A percentile compares a stretch with the other conserved stretches of the same genome.
Evolutionary conservation across 2,329 filamentous ascomycete species (phyloP).

Genomic region (Sporothrix sp.): DNA sequence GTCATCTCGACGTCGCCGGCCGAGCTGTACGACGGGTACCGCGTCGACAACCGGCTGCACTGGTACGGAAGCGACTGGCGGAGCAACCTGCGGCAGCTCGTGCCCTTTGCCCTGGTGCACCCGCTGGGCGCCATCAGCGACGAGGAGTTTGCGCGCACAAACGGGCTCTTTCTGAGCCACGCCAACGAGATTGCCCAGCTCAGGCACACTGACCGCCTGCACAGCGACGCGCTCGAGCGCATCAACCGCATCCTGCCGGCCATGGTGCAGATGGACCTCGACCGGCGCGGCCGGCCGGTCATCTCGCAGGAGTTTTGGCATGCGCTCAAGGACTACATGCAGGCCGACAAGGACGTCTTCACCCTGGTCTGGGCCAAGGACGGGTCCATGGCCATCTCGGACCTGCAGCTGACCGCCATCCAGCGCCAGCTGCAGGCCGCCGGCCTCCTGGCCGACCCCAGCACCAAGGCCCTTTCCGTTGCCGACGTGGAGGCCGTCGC

Average conservation of each 20-base stretch:
- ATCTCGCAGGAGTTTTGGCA: constrained; percentile 56
- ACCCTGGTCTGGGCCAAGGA: constrained; percentile 33
- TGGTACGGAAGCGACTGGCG: constrained; percentile 20
- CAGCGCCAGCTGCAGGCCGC: constrained; percentile 30
- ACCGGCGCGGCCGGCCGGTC: constrained; percentile 40
- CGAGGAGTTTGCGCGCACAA: constrained; percentile 18
- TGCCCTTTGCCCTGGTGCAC: constrained; percentile 18
- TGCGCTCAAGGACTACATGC: constrained; percentile 48
- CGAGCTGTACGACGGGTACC: constrained; percentile 18
- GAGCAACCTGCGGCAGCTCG: constrained; percentile 19
- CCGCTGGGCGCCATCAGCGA: constrained; percentile 19
- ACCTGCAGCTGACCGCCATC: constrained; percentile 39
- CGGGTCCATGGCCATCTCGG: constrained; percentile 32
- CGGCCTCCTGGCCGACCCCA: constrained; percentile 21
- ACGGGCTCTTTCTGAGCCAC: constrained; percentile 21
- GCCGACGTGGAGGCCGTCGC: constrained; percentile 23
- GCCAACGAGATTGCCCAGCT: constrained; percentile 22
- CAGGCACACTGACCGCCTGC: constrained; percentile 24
- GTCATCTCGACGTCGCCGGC: constrained; percentile 15
- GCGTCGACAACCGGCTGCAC: constrained; percentile 18
- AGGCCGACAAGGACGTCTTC: constrained; percentile 37
- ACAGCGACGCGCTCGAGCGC: constrained; percentile 31
- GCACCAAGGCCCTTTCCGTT: constrained; percentile 22
- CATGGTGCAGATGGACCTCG: constrained; percentile 44
- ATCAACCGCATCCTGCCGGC: constrained; percentile 45